A percentile compares a stretch with the other conserved stretches of the same genome.
phyloP scores from a whole-genome alignment of 2,329 filamentous ascomycete genomes.

The Botryosphaeria dothidea region DNA sequence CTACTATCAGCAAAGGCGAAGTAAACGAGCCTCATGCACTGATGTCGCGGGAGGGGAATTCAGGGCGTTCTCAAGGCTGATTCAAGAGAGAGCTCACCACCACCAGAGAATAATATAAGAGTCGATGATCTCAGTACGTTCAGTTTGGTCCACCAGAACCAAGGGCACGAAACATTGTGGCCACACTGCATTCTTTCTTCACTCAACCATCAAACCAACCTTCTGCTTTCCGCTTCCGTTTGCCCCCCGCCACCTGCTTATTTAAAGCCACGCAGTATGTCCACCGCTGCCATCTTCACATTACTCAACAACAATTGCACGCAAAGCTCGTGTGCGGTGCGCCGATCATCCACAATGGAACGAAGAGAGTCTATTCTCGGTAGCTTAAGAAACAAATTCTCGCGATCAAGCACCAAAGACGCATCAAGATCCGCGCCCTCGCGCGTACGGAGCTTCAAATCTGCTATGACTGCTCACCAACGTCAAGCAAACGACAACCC shows the following conservation, averaged over 20 bases:
- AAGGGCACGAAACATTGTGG: neutral
- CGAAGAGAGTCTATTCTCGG: conserved; percentile 24
- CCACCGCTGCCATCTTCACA: neutral
- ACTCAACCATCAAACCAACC: neutral
- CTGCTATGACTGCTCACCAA: conserved; percentile 22
- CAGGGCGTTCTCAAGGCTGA: neutral
- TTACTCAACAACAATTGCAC: conserved; percentile 1
- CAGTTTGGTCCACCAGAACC: neutral
- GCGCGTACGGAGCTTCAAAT: conserved; percentile 22
- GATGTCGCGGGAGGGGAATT: neutral
- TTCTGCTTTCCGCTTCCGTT: neutral
- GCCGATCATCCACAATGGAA: conserved; percentile 7
- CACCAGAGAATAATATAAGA: neutral
- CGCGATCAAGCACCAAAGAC: conserved; percentile 22
- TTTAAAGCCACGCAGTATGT: conserved; percentile 9
- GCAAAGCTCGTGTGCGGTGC: neutral
- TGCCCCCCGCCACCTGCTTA: neutral
- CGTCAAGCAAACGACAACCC: conserved; percentile 27
- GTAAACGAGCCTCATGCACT: neutral
- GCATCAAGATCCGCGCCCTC: conserved; percentile 16
- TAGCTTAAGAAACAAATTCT: conserved; percentile 30
- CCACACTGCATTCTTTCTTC: neutral
- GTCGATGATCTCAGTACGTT: neutral
- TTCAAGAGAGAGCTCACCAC: neutral
- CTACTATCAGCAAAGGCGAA: neutral